Conservation (phyloP, 106 monocot species). For the Chionographis japonica region DNA sequence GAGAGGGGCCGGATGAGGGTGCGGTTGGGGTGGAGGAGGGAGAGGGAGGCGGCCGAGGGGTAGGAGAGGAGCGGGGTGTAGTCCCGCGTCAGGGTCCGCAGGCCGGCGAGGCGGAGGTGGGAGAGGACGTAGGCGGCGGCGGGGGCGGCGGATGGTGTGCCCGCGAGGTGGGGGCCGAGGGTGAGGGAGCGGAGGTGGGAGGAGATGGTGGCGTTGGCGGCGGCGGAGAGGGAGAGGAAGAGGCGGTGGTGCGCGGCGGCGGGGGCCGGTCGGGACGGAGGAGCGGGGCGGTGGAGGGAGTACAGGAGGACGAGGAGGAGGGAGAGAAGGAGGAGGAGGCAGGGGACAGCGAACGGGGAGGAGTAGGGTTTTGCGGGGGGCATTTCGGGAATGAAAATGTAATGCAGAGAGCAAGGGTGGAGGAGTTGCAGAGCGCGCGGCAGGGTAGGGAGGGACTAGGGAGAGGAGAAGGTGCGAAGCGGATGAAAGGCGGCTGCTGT, state of each 20-base stretch:
- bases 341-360: background rate
- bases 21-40: slow-evolving; percentile 34
- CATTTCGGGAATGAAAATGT: slow-evolving; percentile 7
- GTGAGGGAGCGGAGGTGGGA: slow-evolving; percentile 65
- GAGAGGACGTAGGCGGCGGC: slow-evolving; percentile 47
- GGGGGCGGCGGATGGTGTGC: slow-evolving; percentile 38
- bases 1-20: slow-evolving; percentile 31
- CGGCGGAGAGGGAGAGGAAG: slow-evolving; percentile 39
- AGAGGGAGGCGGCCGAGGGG: slow-evolving; percentile 53
- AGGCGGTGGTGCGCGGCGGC: slow-evolving; percentile 12
- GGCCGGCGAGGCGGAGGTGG: slow-evolving; percentile 44
- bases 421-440: too few relatives aligned
- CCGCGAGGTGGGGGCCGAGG: slow-evolving; percentile 70
- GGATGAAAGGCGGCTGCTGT: slow-evolving; percentile 12
- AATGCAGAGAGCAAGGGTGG: background rate
- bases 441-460: background rate
- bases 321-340: slow-evolving; percentile 7
- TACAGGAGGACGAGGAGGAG: slow-evolving; percentile 16
- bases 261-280: slow-evolving; percentile 4
- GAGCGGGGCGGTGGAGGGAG: slow-evolving; percentile 6
- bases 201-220: slow-evolving; percentile 62
- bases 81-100: slow-evolving; percentile 24
- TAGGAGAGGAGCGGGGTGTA: slow-evolving; percentile 71
- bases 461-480: background rate
- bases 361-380: slow-evolving; percentile 7